phyloP scores from a whole-genome alignment of 371 early-diverging fungal species.

The Dichotomocladium elegans region DNA sequence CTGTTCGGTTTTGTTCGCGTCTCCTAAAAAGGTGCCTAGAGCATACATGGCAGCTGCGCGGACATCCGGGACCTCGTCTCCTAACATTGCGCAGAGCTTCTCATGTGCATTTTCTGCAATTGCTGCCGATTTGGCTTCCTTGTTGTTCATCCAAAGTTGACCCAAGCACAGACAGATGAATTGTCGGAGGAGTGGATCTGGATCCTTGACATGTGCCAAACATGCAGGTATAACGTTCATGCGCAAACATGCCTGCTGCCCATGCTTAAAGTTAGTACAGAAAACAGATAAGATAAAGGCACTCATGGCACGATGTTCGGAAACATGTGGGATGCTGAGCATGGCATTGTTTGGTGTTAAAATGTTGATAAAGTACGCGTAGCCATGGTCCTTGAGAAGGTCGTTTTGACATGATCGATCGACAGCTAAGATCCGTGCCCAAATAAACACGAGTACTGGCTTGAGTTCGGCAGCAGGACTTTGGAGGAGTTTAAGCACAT shows the following conservation, averaged over 20 bases:
- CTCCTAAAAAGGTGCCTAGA: conserved; percentile 75
- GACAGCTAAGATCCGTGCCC: conserved; percentile 93
- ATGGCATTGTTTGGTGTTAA: conserved; percentile 72
- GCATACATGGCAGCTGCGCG: conserved; percentile 83
- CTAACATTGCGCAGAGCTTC: conserved; percentile 54
- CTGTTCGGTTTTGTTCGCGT: conserved; percentile 67
- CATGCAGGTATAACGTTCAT: conserved; percentile 66
- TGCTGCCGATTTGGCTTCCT: conserved; percentile 71
- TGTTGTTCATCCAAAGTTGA: conserved; percentile 80
- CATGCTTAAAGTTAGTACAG: conserved; percentile 75
- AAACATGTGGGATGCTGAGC: conserved; percentile 62
- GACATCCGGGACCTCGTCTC: conserved; percentile 80
- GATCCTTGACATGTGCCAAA: conserved; percentile 68
- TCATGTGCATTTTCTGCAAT: conserved; percentile 71
- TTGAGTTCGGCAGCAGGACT: conserved; percentile 91
- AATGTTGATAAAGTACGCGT: conserved; percentile 89
- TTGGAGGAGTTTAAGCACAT: conserved; percentile 93
- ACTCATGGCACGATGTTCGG: conserved; percentile 90
- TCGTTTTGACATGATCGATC: conserved; percentile 89
- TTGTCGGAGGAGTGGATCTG: conserved; percentile 84
- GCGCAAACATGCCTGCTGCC: conserved; percentile 83
- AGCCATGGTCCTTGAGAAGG: conserved; percentile 89
- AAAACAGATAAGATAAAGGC: conserved; percentile 89
- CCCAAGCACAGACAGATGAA: conserved; percentile 88
- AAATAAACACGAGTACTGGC: conserved; percentile 92